phyloP scores from a whole-genome alignment of 2,329 filamentous ascomycete genomes.

The Colletotrichum truncatum region DNA sequence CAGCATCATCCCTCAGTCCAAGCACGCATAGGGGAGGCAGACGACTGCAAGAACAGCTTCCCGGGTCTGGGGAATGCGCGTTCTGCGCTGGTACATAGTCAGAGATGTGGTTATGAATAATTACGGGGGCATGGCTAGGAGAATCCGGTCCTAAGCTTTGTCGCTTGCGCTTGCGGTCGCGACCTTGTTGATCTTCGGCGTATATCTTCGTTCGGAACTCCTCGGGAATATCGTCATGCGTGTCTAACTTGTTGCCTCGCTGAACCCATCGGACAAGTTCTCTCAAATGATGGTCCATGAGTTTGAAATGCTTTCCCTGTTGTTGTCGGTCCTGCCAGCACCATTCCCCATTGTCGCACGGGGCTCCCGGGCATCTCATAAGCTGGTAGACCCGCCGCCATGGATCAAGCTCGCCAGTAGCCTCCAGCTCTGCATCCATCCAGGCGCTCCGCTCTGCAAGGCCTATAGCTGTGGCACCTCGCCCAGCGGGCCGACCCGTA shows the following conservation, averaged over 20 bases:
- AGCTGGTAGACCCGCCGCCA: not conserved
- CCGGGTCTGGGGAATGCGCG: too few relatives aligned
- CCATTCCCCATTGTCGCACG: not conserved
- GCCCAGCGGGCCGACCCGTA: not conserved
- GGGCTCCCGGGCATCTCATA: not conserved
- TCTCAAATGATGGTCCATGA: not conserved
- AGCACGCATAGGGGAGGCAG: not conserved
- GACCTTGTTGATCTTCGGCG: not conserved
- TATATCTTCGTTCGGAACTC: not conserved
- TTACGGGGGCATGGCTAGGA: not conserved
- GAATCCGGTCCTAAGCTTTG: too few relatives aligned
- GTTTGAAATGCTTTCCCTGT: not conserved
- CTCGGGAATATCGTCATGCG: not conserved
- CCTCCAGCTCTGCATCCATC: not conserved
- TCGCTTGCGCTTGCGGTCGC: not conserved
- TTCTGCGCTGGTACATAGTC: too few relatives aligned
- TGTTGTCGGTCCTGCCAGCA: not conserved
- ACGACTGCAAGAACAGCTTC: too few relatives aligned
- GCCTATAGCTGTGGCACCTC: not conserved
- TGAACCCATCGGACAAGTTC: too few relatives aligned
- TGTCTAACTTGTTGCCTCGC: not conserved
- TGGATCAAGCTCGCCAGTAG: not conserved
- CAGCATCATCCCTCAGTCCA: not conserved
- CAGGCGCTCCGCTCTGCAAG: not conserved
- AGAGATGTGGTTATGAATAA: not conserved